These are phyloP conservation scores for Penicillium salamii DNA, from an alignment of 495 filamentous ascomycete species.

Conservation along the genomic window DNA sequence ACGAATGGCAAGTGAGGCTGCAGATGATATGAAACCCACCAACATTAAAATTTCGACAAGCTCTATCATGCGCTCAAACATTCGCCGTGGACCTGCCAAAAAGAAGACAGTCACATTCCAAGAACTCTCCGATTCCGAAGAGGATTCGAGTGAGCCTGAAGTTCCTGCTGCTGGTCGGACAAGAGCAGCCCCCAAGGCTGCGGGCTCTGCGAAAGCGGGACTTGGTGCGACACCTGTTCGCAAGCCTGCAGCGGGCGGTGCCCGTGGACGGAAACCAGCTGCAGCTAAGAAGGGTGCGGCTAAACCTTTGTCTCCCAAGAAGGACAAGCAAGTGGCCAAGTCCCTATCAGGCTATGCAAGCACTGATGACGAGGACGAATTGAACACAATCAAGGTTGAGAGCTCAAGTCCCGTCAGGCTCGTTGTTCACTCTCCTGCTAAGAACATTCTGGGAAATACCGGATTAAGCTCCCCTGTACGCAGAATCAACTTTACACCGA, in stretches of 20 bases:
- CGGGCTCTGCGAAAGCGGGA: constrained; percentile 24
- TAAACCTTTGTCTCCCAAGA: constrained; percentile 56
- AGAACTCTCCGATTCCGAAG: constrained; percentile 39
- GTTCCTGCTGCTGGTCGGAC: constrained; percentile 24
- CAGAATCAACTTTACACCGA: constrained; percentile 38
- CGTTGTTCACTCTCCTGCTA: constrained; percentile 40
- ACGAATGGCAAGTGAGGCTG: constrained; percentile 14
- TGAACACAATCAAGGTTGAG: constrained; percentile 41
- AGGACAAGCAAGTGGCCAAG: constrained; percentile 51
- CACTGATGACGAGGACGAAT: constrained; percentile 52
- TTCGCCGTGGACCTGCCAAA: constrained; percentile 40
- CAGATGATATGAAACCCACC: constrained; percentile 18
- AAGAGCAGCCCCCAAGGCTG: constrained; percentile 9
- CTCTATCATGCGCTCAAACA: constrained; percentile 35
- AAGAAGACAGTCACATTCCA: constrained; percentile 57
- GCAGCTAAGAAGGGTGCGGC: constrained; percentile 27
- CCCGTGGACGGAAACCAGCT: constrained; percentile 39
- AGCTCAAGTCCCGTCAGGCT: constrained; percentile 27
- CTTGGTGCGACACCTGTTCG: constrained; percentile 50
- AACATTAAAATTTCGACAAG: constrained; percentile 30
- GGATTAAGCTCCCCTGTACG: constrained; percentile 42
- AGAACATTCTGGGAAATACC: constrained; percentile 21
- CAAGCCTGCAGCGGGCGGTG: constrained; percentile 30
- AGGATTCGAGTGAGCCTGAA: constrained; percentile 25
- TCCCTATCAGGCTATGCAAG: constrained; percentile 38